phyloP scores from a whole-genome alignment of 2,329 filamentous ascomycete genomes.

The Helotiales sp. region DNA sequence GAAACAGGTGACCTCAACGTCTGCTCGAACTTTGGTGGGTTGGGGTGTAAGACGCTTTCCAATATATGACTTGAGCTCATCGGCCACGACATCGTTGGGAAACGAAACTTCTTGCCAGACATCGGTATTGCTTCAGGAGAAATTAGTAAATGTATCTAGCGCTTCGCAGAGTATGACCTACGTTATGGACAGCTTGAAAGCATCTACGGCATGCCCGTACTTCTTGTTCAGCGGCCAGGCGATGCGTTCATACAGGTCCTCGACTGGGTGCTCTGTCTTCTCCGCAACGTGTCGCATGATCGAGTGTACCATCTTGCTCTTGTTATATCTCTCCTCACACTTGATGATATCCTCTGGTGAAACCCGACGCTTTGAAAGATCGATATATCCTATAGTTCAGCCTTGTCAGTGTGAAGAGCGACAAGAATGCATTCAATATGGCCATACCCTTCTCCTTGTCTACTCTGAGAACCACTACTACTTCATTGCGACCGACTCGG shows the following conservation, averaged over 20 bases:
- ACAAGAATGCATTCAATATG: background rate
- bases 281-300: slow-evolving; percentile 99
- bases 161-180: slow-evolving; percentile 49
- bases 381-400: slow-evolving; percentile 76
- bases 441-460: slow-evolving; percentile 92
- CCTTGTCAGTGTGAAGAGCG: slow-evolving; percentile 9
- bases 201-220: slow-evolving; percentile 94
- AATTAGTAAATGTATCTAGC: slow-evolving; percentile 25
- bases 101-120: slow-evolving; percentile 95
- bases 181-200: slow-evolving; percentile 99
- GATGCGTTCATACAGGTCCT: slow-evolving; percentile 91
- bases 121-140: slow-evolving; percentile 75
- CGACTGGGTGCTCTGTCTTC: slow-evolving; percentile 93
- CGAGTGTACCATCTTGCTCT: slow-evolving; percentile 98
- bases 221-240: slow-evolving; percentile 98
- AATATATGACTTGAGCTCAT: slow-evolving; percentile 94
- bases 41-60: slow-evolving; percentile 95
- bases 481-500: slow-evolving; percentile 95
- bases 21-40: slow-evolving; percentile 97
- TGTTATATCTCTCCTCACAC: slow-evolving; percentile 99
- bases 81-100: slow-evolving; percentile 80
- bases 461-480: slow-evolving; percentile 96
- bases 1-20: slow-evolving; percentile 95
- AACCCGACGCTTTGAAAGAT: slow-evolving; percentile 97
- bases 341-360: slow-evolving; percentile 97